Evolutionary conservation across 139 green algal species (phyloP), one percentile per base, ranked within the genome.

Genomic region (Eudorina sp.): DNA sequence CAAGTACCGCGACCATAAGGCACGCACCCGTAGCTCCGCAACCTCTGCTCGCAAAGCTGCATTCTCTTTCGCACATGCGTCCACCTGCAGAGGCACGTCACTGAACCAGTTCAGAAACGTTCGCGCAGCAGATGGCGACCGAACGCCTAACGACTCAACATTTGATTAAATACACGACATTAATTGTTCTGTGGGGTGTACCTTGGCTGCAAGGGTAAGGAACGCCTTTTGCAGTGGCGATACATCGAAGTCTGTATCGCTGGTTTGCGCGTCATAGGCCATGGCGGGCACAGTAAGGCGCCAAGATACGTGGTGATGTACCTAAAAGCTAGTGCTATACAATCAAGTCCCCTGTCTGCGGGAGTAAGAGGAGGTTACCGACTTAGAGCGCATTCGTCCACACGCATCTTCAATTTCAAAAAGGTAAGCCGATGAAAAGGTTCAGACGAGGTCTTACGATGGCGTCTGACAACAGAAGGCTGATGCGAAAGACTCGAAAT

Each of bases 41-140:
- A 93, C 3, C 48, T 93, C 88, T 41, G 85, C 78, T 9, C 68
- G 75, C 2, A 93, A 58, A 3, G 18, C 74, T 9, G 58, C 84
- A 69, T 93, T 93, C 6, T 93, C 90, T 29, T 80, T 83, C 43
- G 80, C 43, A 18, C 85, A 89, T 62, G 87, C 43, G 19, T 93
- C 90, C 7, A 93, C 88, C 90, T 93, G 84, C 66, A 46, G 5
- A 34, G 69, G 46, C n/a, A n/a, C n/a, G n/a, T n/a, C n/a, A n/a
- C n/a, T n/a, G n/a, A n/a, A n/a, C n/a, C n/a, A n/a, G n/a, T n/a
- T n/a, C n/a, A n/a, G n/a, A n/a, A n/a, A n/a, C n/a, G n/a, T n/a
- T n/a, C n/a, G n/a, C n/a, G n/a, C n/a, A n/a, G n/a, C n/a, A n/a
- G n/a, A n/a, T n/a, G n/a, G n/a, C n/a, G n/a, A n/a, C n/a, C n/a